These are phyloP conservation scores for Daldinia caldariorum DNA, from an alignment of 495 filamentous ascomycete genomes.

Conservation along the genomic window DNA sequence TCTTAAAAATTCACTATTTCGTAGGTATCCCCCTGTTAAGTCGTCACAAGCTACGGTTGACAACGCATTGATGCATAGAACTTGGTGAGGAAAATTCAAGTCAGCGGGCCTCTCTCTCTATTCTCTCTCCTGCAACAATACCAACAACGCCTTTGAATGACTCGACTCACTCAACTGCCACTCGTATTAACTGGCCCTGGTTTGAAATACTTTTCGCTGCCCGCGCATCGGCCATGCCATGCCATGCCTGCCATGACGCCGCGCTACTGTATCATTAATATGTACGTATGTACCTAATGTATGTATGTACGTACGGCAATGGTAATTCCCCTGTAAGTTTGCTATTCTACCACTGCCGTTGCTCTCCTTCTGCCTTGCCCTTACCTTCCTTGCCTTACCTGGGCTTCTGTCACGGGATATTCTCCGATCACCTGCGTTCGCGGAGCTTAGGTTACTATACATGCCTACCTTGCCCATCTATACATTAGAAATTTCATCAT, in stretches of 20 bases:
- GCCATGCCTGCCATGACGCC: constrained; percentile 29
- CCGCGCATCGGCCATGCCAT: neutral
- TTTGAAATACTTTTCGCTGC: constrained; percentile 9
- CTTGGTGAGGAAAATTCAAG: constrained; percentile 33
- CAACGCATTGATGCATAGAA: constrained; percentile 45
- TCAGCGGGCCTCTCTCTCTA: constrained; percentile 32
- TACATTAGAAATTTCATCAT: constrained; percentile 15
- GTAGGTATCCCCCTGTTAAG: constrained; percentile 30
- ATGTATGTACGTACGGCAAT: constrained; percentile 4
- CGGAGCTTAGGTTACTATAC: neutral
- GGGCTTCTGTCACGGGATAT: constrained; percentile 15
- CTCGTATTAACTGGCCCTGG: constrained; percentile 35
- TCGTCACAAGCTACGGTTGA: constrained; percentile 43
- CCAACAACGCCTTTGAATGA: constrained; percentile 22
- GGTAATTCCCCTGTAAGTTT: neutral
- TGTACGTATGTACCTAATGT: neutral
- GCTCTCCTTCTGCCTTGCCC: neutral
- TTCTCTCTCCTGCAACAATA: neutral
- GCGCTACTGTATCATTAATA: neutral
- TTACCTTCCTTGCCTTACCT: neutral
- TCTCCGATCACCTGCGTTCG: constrained; percentile 6
- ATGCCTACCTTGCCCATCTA: neutral
- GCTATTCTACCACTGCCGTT: constrained; percentile 1
- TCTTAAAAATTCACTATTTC: constrained; percentile 11
- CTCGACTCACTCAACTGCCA: constrained; percentile 14